Base-by-base conservation (phyloP, 352 stramenopile genomes). In the Globisporangium heterothallicum region DNA sequence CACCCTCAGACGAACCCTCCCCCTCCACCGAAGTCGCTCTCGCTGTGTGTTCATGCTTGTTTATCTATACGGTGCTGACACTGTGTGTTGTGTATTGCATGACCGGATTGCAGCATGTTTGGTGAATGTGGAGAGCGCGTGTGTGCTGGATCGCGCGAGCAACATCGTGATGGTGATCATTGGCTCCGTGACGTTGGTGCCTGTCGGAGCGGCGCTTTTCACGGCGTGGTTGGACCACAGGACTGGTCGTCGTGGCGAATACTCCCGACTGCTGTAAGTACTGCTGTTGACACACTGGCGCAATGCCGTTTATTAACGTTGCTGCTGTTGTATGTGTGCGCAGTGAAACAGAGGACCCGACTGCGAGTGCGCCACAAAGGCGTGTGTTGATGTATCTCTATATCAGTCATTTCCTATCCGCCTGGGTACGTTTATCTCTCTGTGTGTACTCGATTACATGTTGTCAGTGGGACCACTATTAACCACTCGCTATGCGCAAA, bases 311-410 rank as follows among this genome's bases (percentile, higher is more conserved):
- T 16, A 18, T 7, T 38, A 8, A 38, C 32, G 6, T 25, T 6
- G 34, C 22, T 34, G 26, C 0, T 16, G 18, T 24, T 49, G 26
- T 21, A 40, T 27, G 24, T 40, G n/a, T 22, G 3, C 13, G 36
- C 16, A 46, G 38, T 34, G 36, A 30, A 18, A 49, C 18, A 24
- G 51, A n/a, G 3, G 19, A 32, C 0, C 16, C 26, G 12, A 24
- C 0, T 18, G 18, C 21, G 29, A 42, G 29, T 18, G 26, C 36
- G 3, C 47, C 54, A 22, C 51, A 54, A 1, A 63, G 63, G 42
- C 76, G 78, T 7, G 62, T 88, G 32, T 60, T 68, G 44, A 69
- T 70, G 58, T 92, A 89, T 29, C 67, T 92, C 42, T 92, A 92
- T 53, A 74, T 67, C 19, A 73, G 68, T 45, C 81, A 91, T 53